Conservation (phyloP, 164 flowering plant species). For the Aristolochia fimbriata region DNA sequence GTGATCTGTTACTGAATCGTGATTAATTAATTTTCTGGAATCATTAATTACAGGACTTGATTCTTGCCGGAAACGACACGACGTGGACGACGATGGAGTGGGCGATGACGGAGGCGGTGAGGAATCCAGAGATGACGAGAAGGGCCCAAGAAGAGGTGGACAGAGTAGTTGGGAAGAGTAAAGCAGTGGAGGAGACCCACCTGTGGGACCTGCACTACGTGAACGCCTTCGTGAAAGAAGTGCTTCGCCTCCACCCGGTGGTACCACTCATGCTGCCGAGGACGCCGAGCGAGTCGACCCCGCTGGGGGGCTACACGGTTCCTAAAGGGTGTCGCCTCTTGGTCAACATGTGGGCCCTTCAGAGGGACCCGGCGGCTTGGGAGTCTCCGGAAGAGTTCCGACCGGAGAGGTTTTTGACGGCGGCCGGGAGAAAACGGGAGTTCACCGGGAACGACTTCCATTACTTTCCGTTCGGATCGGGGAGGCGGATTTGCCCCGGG, state of each 20-base stretch:
- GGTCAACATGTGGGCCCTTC: constrained; percentile 4
- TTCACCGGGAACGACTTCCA: constrained; percentile 6
- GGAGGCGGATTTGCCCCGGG: constrained; percentile 6
- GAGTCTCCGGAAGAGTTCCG: neutral
- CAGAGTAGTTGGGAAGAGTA: neutral
- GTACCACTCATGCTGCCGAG: constrained; percentile 4
- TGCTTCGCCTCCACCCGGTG: neutral
- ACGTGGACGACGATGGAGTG: constrained; percentile 3
- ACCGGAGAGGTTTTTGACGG: constrained; percentile 7
- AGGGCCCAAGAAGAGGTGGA: neutral
- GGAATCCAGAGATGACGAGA: neutral
- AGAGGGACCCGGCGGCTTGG: neutral
- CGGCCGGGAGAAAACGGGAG: neutral
- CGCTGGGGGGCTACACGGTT: neutral
- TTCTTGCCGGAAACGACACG: constrained; percentile 1
- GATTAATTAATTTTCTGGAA: too few relatives aligned
- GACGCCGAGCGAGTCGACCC: neutral
- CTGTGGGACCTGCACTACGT: neutral
- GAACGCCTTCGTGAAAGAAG: constrained; percentile 4
- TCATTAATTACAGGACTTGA: constrained; percentile 2
- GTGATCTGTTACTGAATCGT: too few relatives aligned
- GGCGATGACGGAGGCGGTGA: constrained; percentile 4
- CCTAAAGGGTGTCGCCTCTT: constrained; percentile 1
- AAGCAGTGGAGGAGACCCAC: neutral
- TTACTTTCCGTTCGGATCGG: constrained; percentile 6